These are phyloP conservation scores for Taiozyma sp. DNA, from an alignment of 1,139 yeast species.

Conservation along the genomic window DNA sequence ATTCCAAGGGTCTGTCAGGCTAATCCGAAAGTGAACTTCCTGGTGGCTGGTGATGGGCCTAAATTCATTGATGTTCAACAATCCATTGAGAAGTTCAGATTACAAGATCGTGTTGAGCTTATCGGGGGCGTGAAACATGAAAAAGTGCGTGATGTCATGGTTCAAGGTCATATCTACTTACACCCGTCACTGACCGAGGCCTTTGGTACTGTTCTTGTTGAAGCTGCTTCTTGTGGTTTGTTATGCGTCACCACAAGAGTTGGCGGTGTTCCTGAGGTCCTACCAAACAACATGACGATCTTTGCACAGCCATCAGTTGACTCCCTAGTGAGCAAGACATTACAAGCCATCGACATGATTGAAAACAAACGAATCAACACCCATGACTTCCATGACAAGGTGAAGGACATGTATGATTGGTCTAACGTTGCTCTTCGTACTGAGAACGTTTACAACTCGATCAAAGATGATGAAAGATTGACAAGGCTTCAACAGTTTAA, in stretches of 20 bases:
- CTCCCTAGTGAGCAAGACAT: slow-evolving; percentile 67
- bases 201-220: slow-evolving; percentile 95
- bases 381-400: slow-evolving; percentile 69
- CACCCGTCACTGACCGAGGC: slow-evolving; percentile 97
- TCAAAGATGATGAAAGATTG: slow-evolving; percentile 30
- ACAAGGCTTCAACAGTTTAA: slow-evolving; percentile 55
- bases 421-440: slow-evolving; percentile 82
- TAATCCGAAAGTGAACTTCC: slow-evolving; percentile 64
- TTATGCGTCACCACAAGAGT: slow-evolving; percentile 93
- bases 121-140: slow-evolving; percentile 91
- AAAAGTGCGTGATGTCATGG: slow-evolving; percentile 89
- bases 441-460: slow-evolving; percentile 68
- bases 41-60: slow-evolving; percentile 97
- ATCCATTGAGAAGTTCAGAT: slow-evolving; percentile 81
- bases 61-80: slow-evolving; percentile 91
- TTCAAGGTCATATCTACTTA: slow-evolving; percentile 86
- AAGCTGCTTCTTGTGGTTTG: slow-evolving; percentile 95
- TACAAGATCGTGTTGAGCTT: slow-evolving; percentile 84
- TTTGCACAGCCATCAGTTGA: slow-evolving; percentile 87
- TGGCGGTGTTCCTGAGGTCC: slow-evolving; percentile 96
- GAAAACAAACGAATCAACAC: slow-evolving; percentile 63
- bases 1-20: slow-evolving; percentile 77
- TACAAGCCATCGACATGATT: slow-evolving; percentile 57
- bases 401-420: slow-evolving; percentile 90
- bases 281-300: slow-evolving; percentile 90